phyloP scores from a whole-genome alignment of 768 basidiomycete species.

The Russula sp. region DNA sequence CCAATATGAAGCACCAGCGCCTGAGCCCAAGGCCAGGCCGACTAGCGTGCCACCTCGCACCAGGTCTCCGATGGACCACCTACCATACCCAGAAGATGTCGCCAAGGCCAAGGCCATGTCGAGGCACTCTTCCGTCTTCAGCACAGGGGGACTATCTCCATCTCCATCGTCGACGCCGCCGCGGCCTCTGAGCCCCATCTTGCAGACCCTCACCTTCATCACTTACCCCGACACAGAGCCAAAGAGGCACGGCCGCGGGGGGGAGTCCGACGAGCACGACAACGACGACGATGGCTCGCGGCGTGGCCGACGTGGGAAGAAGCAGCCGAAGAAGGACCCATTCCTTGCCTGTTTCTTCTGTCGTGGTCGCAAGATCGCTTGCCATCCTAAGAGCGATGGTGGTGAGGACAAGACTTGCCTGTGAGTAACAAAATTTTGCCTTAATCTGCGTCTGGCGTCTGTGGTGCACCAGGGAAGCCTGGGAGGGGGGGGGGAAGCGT shows the following conservation, averaged over 20 bases:
- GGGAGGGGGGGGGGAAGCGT: background rate
- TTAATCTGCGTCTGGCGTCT: background rate
- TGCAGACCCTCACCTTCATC: constrained; percentile 18
- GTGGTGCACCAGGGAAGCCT: background rate
- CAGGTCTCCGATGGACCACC: constrained; percentile 21
- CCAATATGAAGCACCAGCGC: background rate
- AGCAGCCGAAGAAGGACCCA: constrained; percentile 33
- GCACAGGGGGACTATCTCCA: background rate
- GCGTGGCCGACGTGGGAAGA: constrained; percentile 28
- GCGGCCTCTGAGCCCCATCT: background rate
- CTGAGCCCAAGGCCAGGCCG: background rate
- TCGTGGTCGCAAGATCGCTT: constrained; percentile 37
- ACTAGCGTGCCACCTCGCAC: background rate
- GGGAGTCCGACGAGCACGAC: constrained; percentile 10
- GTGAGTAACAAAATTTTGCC: constrained; percentile 25
- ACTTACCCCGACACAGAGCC: constrained; percentile 16
- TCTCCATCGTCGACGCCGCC: constrained; percentile 13
- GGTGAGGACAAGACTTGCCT: constrained; percentile 33
- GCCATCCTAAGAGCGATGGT: constrained; percentile 31
- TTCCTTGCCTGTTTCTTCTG: constrained; percentile 39
- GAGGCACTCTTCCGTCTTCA: background rate
- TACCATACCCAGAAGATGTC: constrained; percentile 21
- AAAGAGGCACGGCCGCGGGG: background rate
- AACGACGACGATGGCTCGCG: constrained; percentile 19
- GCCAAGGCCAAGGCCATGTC: background rate